Conservation (phyloP, 495 filamentous ascomycete species). For the Podospora australis region DNA sequence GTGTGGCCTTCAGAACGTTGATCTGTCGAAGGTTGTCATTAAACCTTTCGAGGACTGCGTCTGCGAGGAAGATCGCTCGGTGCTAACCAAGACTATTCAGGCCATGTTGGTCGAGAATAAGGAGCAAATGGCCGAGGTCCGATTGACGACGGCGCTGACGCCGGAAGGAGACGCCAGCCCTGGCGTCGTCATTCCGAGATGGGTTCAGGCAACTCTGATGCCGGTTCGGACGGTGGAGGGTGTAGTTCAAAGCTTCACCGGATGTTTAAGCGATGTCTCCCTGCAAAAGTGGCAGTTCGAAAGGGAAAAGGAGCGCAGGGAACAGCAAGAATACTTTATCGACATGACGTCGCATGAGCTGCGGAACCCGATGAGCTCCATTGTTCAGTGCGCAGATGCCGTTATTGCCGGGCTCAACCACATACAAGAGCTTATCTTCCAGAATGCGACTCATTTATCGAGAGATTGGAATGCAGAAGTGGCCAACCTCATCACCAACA, state of each 20-base stretch:
- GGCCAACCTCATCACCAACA: slow-evolving; percentile 39
- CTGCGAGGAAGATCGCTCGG: slow-evolving; percentile 19
- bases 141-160: slow-evolving; percentile 29
- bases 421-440: slow-evolving; percentile 23
- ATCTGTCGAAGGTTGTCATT: slow-evolving; percentile 21
- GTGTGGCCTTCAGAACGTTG: slow-evolving; percentile 32
- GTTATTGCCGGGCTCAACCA: slow-evolving; percentile 28
- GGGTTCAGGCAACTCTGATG: slow-evolving; percentile 32
- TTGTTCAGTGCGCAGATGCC: slow-evolving; percentile 62
- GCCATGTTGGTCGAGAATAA: slow-evolving; percentile 23
- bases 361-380: slow-evolving; percentile 66
- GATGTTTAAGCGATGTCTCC: slow-evolving; percentile 34
- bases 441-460: not conserved
- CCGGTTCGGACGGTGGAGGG: slow-evolving; percentile 26
- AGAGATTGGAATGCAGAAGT: slow-evolving; percentile 16
- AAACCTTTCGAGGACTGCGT: slow-evolving; percentile 36
- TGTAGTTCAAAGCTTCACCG: slow-evolving; percentile 28
- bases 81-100: slow-evolving; percentile 21
- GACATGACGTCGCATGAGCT: slow-evolving; percentile 76
- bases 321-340: slow-evolving; percentile 64
- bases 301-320: slow-evolving; percentile 31
- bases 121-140: slow-evolving; percentile 28
- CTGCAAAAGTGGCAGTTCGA: slow-evolving; percentile 34
- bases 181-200: slow-evolving; percentile 24
- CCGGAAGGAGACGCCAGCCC: slow-evolving; percentile 25